Conservation (phyloP, 2,329 filamentous ascomycete genomes). For the Xylaria sp. region DNA sequence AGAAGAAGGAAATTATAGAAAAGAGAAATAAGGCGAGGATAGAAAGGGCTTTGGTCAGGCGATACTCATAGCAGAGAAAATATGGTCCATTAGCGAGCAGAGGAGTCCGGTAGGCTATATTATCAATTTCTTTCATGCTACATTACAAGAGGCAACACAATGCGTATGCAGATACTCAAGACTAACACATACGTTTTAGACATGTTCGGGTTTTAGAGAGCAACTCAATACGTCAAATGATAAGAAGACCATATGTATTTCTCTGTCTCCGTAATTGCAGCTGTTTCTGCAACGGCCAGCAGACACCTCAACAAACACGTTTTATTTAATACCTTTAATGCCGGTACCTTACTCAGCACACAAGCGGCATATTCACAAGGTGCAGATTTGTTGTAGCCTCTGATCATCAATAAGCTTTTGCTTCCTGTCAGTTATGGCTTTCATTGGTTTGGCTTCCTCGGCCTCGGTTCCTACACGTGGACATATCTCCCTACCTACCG, state of each 20-base stretch:
- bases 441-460: not conserved
- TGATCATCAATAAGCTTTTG: not conserved
- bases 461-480: not conserved
- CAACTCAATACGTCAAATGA: slow-evolving; percentile 9
- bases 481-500: not conserved
- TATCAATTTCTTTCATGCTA: not conserved
- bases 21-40: not conserved
- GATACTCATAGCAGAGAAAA: not conserved
- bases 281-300: not conserved
- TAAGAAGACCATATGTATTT: not conserved
- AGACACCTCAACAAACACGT: not conserved
- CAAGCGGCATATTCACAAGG: not conserved
- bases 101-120: not conserved
- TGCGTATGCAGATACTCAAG: not conserved
- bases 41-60: not conserved
- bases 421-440: not conserved
- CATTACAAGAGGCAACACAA: slow-evolving; percentile 5
- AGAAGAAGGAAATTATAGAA: not conserved
- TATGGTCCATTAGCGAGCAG: not conserved
- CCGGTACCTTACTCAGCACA: not conserved
- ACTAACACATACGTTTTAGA: slow-evolving; percentile 9
- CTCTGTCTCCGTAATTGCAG: not conserved
- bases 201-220: slow-evolving; percentile 5
- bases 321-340: slow-evolving; percentile 6
- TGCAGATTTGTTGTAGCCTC: not conserved